phyloP scores from a whole-genome alignment of 495 filamentous ascomycete species.

The Hypomontagnella submonticulosa region DNA sequence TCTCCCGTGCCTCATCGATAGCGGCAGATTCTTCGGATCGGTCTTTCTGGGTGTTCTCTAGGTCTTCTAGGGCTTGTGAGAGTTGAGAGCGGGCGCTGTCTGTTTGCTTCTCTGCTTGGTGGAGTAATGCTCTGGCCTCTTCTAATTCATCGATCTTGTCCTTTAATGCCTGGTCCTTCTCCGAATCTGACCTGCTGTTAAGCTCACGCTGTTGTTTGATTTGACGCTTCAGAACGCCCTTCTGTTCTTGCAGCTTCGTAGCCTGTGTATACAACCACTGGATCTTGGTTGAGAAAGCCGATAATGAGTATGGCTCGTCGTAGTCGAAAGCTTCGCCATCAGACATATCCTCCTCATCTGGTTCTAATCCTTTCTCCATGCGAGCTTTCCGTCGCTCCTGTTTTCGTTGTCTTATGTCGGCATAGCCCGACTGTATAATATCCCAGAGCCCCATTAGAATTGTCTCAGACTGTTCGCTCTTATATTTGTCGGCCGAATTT shows the following conservation, averaged over 20 bases:
- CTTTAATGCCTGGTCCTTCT: constrained; percentile 67
- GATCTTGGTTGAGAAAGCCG: constrained; percentile 77
- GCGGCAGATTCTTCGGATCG: constrained; percentile 50
- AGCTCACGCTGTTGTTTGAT: constrained; percentile 93
- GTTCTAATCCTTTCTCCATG: constrained; percentile 53
- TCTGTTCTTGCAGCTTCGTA: constrained; percentile 79
- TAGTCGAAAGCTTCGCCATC: constrained; percentile 62
- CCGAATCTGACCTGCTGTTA: constrained; percentile 72
- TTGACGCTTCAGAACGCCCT: constrained; percentile 83
- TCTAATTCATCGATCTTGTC: constrained; percentile 65
- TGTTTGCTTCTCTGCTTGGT: constrained; percentile 61
- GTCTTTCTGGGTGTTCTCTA: constrained; percentile 57
- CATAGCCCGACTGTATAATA: constrained; percentile 71
- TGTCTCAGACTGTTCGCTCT: constrained; percentile 66
- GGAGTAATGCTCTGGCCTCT: constrained; percentile 60
- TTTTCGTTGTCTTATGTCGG: constrained; percentile 66
- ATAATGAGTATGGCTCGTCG: constrained; percentile 71
- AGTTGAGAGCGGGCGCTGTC: constrained; percentile 57
- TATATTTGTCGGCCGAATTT: constrained; percentile 47
- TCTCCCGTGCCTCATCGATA: constrained; percentile 55
- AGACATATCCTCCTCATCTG: constrained; percentile 58
- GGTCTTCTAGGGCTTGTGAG: constrained; percentile 62
- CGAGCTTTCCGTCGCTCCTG: constrained; percentile 59
- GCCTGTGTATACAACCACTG: constrained; percentile 75
- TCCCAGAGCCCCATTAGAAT: constrained; percentile 78